Evolutionary conservation across 345 rosid species (phyloP).

Genomic region (Moricandia arvensis): DNA sequence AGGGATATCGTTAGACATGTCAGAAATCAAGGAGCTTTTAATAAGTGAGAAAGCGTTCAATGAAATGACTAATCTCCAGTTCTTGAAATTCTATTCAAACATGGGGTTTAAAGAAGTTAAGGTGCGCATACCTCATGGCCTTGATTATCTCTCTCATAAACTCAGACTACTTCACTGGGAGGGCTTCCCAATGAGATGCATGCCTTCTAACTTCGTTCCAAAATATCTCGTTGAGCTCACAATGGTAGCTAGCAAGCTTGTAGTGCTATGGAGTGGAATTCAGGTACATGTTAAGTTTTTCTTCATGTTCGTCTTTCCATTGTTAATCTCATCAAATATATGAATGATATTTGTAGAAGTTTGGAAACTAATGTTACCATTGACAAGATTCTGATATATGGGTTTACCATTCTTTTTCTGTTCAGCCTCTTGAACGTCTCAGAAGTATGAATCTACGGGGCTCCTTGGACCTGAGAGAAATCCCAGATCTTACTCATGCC

Average conservation of each 20-base stretch:
- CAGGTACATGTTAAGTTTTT: not conserved
- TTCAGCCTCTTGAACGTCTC: slow-evolving; percentile 19
- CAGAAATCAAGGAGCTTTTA: not conserved
- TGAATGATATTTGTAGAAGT: too few relatives aligned
- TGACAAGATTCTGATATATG: not conserved
- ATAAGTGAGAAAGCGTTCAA: slow-evolving; percentile 2
- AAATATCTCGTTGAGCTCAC: not conserved
- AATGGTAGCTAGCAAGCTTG: not conserved
- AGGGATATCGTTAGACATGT: slow-evolving; percentile 19
- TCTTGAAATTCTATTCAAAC: slow-evolving; percentile 21
- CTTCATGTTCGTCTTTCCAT: too few relatives aligned
- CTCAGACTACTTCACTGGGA: not conserved
- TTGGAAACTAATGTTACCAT: not conserved
- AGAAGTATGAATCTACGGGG: slow-evolving; percentile 2
- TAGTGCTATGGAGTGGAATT: not conserved
- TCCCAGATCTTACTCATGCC: slow-evolving; percentile 23
- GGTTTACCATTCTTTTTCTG: not conserved
- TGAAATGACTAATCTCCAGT: slow-evolving; percentile 22
- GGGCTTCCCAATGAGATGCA: not conserved
- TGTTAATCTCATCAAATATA: too few relatives aligned
- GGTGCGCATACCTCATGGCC: not conserved
- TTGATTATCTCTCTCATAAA: not conserved
- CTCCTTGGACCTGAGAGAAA: slow-evolving; percentile 2
- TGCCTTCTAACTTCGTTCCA: not conserved
- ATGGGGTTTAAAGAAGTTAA: not conserved